phyloP scores from a whole-genome alignment of 2,329 filamentous ascomycete genomes.

The Parascedosporium putredinis region DNA sequence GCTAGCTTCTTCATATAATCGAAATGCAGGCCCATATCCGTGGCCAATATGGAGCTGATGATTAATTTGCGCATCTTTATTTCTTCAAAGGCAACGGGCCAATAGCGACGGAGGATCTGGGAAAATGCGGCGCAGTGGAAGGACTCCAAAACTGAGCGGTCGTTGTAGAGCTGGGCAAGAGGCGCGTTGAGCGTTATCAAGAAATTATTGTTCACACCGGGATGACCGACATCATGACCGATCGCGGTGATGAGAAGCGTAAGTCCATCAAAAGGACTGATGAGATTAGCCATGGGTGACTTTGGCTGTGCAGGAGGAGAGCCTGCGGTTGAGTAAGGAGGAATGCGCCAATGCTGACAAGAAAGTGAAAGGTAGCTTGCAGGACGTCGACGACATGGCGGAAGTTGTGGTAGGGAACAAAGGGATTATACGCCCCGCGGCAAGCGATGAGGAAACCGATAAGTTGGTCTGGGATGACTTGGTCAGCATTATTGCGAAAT shows the following conservation, averaged over 20 bases:
- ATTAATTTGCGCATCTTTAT: slow-evolving; percentile 75
- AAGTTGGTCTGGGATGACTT: slow-evolving; percentile 53
- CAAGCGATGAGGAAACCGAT: slow-evolving; percentile 80
- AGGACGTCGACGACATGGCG: slow-evolving; percentile 93
- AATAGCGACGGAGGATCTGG: slow-evolving; percentile 85
- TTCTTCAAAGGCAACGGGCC: slow-evolving; percentile 74
- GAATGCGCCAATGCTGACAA: slow-evolving; percentile 68
- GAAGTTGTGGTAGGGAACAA: slow-evolving; percentile 97
- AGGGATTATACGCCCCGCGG: slow-evolving; percentile 88
- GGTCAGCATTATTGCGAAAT: too few species aligned
- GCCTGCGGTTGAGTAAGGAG: slow-evolving; percentile 44
- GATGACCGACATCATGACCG: slow-evolving; percentile 94
- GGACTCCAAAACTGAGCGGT: slow-evolving; percentile 90
- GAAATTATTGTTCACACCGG: slow-evolving; percentile 96
- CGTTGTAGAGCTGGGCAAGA: slow-evolving; percentile 90
- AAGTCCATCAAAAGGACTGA: slow-evolving; percentile 81
- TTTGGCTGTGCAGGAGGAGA: slow-evolving; percentile 24
- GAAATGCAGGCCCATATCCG: slow-evolving; percentile 94
- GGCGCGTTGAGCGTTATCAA: slow-evolving; percentile 85
- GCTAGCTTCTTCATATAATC: slow-evolving; percentile 88
- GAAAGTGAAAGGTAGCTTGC: slow-evolving; percentile 84
- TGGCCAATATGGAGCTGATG: slow-evolving; percentile 95
- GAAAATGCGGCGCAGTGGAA: slow-evolving; percentile 97
- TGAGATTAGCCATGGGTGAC: slow-evolving; percentile 60
- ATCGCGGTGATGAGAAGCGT: slow-evolving; percentile 92